These are phyloP conservation scores for Hordeum vulgare DNA, from an alignment of 176 grass and related monocot species.

Conservation along the genomic window MorexV3_pseudomolecules_assembly NC_058519.1:358740061-358740560, in stretches of 20 bases:
- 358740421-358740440: constrained; percentile 68
- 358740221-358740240: neutral
- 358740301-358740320: neutral
- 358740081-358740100: no score
- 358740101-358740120: no score
- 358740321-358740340: neutral
- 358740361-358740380: neutral
- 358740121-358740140: no score
- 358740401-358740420: neutral
- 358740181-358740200: no score
- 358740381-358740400: neutral
- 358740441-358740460: constrained; percentile 39
- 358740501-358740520: constrained; percentile 50
- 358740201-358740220: no score
- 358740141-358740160: no score
- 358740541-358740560: constrained; percentile 74
- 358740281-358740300: neutral
- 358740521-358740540: constrained; percentile 59
- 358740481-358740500: constrained; percentile 48
- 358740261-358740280: neutral
- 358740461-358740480: constrained; percentile 39
- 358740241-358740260: neutral
- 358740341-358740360: neutral
- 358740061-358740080: no score
- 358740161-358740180: no score